Conservation (phyloP, 139 green algal genomes). For the Diplosphaera chodatii region DNA sequence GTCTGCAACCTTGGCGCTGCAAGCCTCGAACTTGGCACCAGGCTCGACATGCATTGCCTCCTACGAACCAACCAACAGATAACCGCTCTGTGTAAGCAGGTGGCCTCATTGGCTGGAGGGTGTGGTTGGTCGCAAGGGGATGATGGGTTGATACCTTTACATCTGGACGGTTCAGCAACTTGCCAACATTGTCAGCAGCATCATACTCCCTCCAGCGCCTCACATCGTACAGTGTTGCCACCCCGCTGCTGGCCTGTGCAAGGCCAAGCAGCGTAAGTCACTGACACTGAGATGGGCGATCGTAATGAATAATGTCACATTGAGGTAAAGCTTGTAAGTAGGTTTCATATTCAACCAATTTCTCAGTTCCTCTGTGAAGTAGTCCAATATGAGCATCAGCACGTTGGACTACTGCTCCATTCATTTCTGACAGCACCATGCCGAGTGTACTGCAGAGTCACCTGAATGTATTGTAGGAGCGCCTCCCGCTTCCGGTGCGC, state of each 20-base stretch:
- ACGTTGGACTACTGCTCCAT: too few species aligned
- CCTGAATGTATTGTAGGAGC: slow-evolving; percentile 34
- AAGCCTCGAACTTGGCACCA: slow-evolving; percentile 24
- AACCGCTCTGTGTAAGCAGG: neutral
- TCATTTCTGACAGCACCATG: too few species aligned
- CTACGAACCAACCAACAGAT: slow-evolving; percentile 1
- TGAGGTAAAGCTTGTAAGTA: too few species aligned
- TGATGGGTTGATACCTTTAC: too few species aligned
- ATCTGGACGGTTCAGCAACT: slow-evolving; percentile 52
- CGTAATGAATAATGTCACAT: too few species aligned
- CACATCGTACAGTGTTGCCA: slow-evolving; percentile 56
- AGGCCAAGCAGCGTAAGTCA: too few species aligned
- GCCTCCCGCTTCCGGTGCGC: slow-evolving; percentile 29
- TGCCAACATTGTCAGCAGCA: slow-evolving; percentile 36
- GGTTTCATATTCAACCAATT: too few species aligned
- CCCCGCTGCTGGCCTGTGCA: neutral
- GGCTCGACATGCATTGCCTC: slow-evolving; percentile 22
- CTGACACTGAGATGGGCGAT: too few species aligned
- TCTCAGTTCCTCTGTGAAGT: too few species aligned
- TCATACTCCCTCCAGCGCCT: slow-evolving; percentile 48
- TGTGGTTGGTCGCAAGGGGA: too few species aligned
- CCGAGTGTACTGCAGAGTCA: too few species aligned
- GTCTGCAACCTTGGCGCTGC: slow-evolving; percentile 27
- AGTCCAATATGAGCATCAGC: too few species aligned
- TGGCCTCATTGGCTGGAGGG: neutral